These are phyloP conservation scores for Thielaviopsis populi DNA, from an alignment of 2,329 filamentous ascomycete genomes.

Conservation along the genomic window DNA sequence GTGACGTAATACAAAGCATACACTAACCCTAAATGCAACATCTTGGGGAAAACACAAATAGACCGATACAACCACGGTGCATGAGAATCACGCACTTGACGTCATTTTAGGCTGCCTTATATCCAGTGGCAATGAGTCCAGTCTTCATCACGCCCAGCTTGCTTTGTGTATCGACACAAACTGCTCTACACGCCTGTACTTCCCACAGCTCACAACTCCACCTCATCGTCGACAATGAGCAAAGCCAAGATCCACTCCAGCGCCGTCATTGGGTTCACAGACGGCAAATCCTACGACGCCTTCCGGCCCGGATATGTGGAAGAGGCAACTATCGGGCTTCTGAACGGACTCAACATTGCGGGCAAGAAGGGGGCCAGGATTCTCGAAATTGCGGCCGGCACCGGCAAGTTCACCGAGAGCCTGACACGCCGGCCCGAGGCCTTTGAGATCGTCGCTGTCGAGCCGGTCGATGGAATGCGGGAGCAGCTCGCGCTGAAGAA, in stretches of 20 bases:
- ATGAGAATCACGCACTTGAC: not conserved
- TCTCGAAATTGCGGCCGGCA: slow-evolving; percentile 52
- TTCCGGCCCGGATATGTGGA: slow-evolving; percentile 53
- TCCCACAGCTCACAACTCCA: not conserved
- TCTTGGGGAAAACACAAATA: not conserved
- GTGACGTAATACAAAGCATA: not conserved
- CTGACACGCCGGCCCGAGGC: slow-evolving; percentile 43
- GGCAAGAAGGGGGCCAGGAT: slow-evolving; percentile 33
- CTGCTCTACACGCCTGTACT: not conserved
- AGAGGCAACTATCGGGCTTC: slow-evolving; percentile 42
- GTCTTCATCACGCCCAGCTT: not conserved
- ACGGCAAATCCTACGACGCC: slow-evolving; percentile 49
- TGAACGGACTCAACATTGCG: slow-evolving; percentile 38
- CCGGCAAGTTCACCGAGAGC: slow-evolving; percentile 54
- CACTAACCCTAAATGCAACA: not conserved
- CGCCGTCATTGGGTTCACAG: slow-evolving; percentile 44
- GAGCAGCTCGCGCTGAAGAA: slow-evolving; percentile 42
- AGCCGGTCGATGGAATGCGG: slow-evolving; percentile 52
- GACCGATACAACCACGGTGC: not conserved
- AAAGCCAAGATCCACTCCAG: slow-evolving; percentile 35
- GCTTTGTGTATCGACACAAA: not conserved
- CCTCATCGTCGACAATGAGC: slow-evolving; percentile 16
- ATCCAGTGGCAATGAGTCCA: not conserved
- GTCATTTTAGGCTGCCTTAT: not conserved
- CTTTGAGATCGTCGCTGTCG: slow-evolving; percentile 45